Base-by-base conservation (phyloP, 257 asterid species). In the Phtheirospermum japonicum region DNA sequence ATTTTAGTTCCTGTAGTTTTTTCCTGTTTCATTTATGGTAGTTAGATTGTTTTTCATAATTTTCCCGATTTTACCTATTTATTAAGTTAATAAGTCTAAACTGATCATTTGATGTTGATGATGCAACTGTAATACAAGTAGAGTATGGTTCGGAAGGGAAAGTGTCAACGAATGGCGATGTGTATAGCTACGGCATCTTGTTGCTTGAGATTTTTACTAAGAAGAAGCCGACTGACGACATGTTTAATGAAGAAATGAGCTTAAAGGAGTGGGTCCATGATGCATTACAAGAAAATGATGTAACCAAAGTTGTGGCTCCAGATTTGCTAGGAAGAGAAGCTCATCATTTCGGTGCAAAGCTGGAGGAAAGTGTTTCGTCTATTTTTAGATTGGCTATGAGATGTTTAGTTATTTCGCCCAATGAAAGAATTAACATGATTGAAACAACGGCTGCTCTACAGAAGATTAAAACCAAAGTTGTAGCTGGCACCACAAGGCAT, bases 311-410 rank as follows among this genome's bases (percentile, higher is more conserved):
- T 14, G 57, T 69, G 48, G 73, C 67, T 10, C 50, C 66, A n/a
- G 65, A 42, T 62, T 60, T 69, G 59, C 50, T 77, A 20, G 46
- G 52, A 39, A 13, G 20, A 9, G 65, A 61, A 26, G 78, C 68
- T 36, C 48, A 17, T 26, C 39, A 65, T 30, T 65, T 55, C 13
- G 8, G 17, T 0, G 56, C 19, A 4, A 52, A 69, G n/a, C n/a
- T n/a, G 51, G 31, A 33, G 46, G 45, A 65, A 57, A 68, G 78
- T 4, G 68, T 73, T 6, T 49, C 63, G n/a, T 73, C 74, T 64
- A 10, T 73, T 50, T 66, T 73, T 17, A 61, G 4, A 16, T 33
- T 77, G 67, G 76, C 73, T 12, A 65, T 73, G 82, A 65, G 69
- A 57, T 73, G 82, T 49, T 18, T 70, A 16, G 64, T 54, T 0